Conservation (phyloP, 495 filamentous ascomycete genomes). For the Bryoglossum gracile region DNA sequence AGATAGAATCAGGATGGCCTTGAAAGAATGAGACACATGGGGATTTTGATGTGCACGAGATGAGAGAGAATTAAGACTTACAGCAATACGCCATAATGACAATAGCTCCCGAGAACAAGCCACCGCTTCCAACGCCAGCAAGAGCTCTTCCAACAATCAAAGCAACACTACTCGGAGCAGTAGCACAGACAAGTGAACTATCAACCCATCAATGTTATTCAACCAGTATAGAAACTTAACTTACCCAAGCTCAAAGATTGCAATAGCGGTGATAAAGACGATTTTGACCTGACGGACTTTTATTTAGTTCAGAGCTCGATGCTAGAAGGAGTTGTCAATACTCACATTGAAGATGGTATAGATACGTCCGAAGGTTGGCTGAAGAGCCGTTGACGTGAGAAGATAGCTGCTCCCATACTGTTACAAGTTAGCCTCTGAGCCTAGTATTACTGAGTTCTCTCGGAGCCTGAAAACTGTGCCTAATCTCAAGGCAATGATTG, state of each 20-base stretch:
- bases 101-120: conserved; percentile 42
- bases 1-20: neutral
- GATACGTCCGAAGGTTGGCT: conserved; percentile 45
- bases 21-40: neutral
- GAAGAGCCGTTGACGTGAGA: conserved; percentile 41
- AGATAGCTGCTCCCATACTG: conserved; percentile 44
- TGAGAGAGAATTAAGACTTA: conserved; percentile 1
- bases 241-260: conserved; percentile 51
- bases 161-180: conserved; percentile 47
- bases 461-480: no score
- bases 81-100: conserved; percentile 28
- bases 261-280: conserved; percentile 40
- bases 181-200: conserved; percentile 54
- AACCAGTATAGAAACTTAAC: conserved; percentile 12
- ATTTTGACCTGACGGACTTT: conserved; percentile 30
- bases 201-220: neutral
- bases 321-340: no score
- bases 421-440: neutral
- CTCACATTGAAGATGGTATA: conserved; percentile 38
- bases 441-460: no score
- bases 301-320: no score
- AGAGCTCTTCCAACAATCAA: conserved; percentile 59
- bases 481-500: neutral
- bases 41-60: neutral
- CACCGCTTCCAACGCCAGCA: conserved; percentile 50